Evolutionary conservation across 768 basidiomycete genomes (phyloP), one percentile per base, ranked within the genome.

Genomic region (Pleurotus tuber-regium): DNA sequence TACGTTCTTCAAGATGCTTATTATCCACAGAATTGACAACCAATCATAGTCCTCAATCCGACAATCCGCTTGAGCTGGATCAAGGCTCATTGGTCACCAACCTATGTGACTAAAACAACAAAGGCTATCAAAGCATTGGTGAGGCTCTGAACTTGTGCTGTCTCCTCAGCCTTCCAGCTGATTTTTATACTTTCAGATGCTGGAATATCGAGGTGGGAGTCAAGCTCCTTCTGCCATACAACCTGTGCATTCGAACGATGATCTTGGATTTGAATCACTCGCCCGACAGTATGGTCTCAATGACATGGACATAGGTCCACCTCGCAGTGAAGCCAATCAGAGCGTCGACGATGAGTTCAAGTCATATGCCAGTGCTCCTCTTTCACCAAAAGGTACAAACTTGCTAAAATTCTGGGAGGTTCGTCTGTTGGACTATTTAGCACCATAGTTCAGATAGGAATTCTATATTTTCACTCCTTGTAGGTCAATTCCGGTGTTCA

Each of bases 31-130:
- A 10, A 28, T 21, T 28, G 28, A 30, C 44, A 47, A 26, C n/a
- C n/a, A n/a, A n/a, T 25, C 16, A 40, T 39, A 59, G 60, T 61
- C 49, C 43, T 61, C 7, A 54, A 61, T 46, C 58, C 59, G 4
- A 31, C 21, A 23, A 51, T 59, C n/a, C 53, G 54, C 2, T 14
- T 59, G 39, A 28, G 41, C 0, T 61, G 60, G 60, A 52, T 61
- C 24, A 2, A 36, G 19, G 38, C 53, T 18, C 51, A 59, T 33
- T 61, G 60, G 60, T 58, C 48, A 10, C n/a, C 43, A 11, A 29
- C 50, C 9, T 57, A 40, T 23, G 24, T 54, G n/a, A 33, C 26
- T 23, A 41, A 56, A 4, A 54, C 58, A 12, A 51, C 51, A 31
- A 31, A n/a, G n/a, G 47, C 41, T 6, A 53, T 61, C 50, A 55